Percentiles rank a stretch among this genome's conserved stretches.
Conservation (phyloP, 2,329 filamentous ascomycete species). For the Sclerotiophoma versabilis region DNA sequence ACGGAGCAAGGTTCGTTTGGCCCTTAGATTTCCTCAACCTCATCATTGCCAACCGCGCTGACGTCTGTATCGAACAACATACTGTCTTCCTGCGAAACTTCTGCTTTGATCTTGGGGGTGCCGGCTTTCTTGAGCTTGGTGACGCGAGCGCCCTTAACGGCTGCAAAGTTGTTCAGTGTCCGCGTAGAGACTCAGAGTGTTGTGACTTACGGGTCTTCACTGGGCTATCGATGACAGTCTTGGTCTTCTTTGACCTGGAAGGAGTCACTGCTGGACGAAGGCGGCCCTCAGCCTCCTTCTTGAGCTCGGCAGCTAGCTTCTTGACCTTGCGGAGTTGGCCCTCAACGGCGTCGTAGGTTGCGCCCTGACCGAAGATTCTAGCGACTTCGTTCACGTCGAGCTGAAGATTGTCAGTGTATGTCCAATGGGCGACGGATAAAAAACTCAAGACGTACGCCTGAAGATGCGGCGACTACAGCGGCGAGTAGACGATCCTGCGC, state of each 20-base stretch:
- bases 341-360: constrained; percentile 59
- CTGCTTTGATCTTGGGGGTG: background rate
- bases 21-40: background rate
- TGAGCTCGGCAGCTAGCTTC: constrained; percentile 48
- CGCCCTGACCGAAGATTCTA: constrained; percentile 53
- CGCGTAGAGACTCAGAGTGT: too few relatives aligned
- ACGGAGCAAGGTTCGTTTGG: background rate
- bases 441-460: background rate
- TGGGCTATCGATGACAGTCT: background rate
- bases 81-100: background rate
- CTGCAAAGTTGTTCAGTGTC: background rate
- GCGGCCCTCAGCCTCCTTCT: constrained; percentile 18
- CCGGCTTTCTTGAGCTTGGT: background rate
- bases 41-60: background rate
- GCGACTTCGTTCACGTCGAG: constrained; percentile 56
- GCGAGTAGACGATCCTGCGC: constrained; percentile 51
- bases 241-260: constrained; percentile 10
- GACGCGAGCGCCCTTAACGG: background rate
- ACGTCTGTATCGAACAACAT: background rate
- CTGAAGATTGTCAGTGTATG: constrained; percentile 38
- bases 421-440: background rate
- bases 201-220: constrained; percentile 17
- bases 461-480: constrained; percentile 45
- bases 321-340: constrained; percentile 56
- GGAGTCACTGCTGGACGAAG: background rate